Evolutionary conservation across 1,284 basidiomycete species (phyloP), one percentile per base, ranked within the genome.

Genomic region (Ceratobasidium sp.): DNA sequence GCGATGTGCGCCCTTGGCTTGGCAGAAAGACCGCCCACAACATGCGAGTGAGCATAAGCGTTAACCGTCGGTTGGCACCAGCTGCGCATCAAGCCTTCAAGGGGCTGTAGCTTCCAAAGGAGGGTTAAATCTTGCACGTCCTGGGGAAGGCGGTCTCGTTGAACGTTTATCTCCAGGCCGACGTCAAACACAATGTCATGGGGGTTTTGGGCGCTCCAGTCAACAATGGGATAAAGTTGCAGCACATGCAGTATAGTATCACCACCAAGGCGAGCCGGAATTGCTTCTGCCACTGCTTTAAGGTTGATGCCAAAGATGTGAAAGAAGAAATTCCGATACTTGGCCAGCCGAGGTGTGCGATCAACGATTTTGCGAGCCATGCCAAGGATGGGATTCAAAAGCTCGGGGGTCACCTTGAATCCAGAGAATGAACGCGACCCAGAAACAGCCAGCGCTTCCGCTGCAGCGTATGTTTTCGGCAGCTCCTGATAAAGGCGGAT

Each of bases 171-270:
- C 38, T 75, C 73, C 6, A 64, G 35, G 16, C 60, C 73, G 16
- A 75, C 14, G 23, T 75, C 73, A 0, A 55, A 48, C 0, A 44
- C 60, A 27, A 75, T 66, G 12, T 75, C 73, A 4, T 10, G 48
- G 8, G 73, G 73, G n/a, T 75, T 75, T 35, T 65, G 73, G 0
- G 54, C 2, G 35, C 73, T 65, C 73, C 73, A 75, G 23, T 75
- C 73, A 1, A 75, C 59, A 54, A 75, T 68, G 0, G 66, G 66
- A 38, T 38, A 54, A 4, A 2, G 1, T 16, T 68, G 35, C 3
- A 68, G 23, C 0, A 54, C 20, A n/a, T 68, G 66, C 2, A 68
- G 66, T 18, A 75, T 1, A 23, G 60, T 50, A 55, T 64, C 27
- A 12, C 48, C 73, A 12, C 30, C 38, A 0, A 1, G 5, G 0